Evolutionary conservation across 768 basidiomycete species (phyloP).

Genomic region (Naganishia antarctica): DNA sequence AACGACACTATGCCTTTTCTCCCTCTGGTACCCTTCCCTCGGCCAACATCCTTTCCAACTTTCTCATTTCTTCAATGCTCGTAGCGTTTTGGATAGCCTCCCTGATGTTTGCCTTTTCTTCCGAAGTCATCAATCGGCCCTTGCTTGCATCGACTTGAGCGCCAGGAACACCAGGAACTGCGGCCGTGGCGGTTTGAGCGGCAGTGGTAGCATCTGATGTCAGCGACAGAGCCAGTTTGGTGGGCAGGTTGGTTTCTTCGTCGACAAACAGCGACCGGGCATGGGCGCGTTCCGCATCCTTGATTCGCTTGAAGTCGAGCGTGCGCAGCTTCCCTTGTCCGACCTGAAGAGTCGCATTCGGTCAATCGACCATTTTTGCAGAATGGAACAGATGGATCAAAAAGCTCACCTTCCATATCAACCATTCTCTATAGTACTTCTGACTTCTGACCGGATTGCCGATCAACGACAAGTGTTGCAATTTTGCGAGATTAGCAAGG

Average conservation of each 20-base stretch:
- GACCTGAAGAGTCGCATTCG: slow-evolving; percentile 4
- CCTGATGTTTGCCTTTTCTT: slow-evolving; percentile 48
- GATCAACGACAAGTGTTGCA: slow-evolving; percentile 44
- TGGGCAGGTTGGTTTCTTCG: slow-evolving; percentile 39
- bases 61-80: slow-evolving; percentile 46
- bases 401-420: slow-evolving; percentile 47
- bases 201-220: slow-evolving; percentile 34
- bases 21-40: slow-evolving; percentile 49
- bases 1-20: slow-evolving; percentile 18
- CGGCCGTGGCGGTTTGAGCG: slow-evolving; percentile 27
- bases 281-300: slow-evolving; percentile 41
- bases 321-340: slow-evolving; percentile 41
- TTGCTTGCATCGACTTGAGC: slow-evolving; percentile 34
- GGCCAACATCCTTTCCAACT: slow-evolving; percentile 48
- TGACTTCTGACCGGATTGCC: slow-evolving; percentile 47
- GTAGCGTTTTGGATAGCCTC: slow-evolving; percentile 45
- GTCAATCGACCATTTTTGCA: neutral
- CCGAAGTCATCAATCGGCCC: slow-evolving; percentile 48
- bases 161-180: slow-evolving; percentile 13
- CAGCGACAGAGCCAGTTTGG: slow-evolving; percentile 45
- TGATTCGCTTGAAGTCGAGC: slow-evolving; percentile 49
- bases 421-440: slow-evolving; percentile 47
- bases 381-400: neutral
- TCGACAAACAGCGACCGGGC: slow-evolving; percentile 43
- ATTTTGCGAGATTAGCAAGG: slow-evolving; percentile 41